phyloP scores from a whole-genome alignment of 116 monocot genomes.

The Papilionanthe hybrid region DNA sequence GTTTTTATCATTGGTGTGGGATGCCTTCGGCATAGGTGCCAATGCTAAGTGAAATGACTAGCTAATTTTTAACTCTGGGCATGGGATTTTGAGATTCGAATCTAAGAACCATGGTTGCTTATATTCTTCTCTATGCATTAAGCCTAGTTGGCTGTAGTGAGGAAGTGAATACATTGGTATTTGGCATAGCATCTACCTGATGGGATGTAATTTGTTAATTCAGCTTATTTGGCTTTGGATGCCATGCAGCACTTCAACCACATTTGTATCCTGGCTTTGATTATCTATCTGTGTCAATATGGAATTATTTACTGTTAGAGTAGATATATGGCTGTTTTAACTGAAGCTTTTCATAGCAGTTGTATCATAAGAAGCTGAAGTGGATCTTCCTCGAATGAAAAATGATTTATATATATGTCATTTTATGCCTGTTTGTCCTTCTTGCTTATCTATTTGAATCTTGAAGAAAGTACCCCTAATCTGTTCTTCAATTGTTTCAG shows the following conservation, averaged over 20 bases:
- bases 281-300: not conserved
- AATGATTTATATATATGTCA: not conserved
- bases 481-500: slow-evolving; percentile 28
- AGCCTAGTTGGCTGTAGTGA: not conserved
- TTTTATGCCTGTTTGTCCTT: not conserved
- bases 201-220: not conserved
- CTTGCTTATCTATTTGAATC: not conserved
- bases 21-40: not conserved
- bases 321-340: not conserved
- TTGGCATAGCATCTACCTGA: not conserved
- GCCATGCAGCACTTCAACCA: not conserved
- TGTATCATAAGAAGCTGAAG: not conserved
- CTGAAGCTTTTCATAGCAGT: not conserved
- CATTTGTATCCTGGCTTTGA: not conserved
- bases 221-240: not conserved
- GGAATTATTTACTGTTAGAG: not conserved
- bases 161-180: not conserved
- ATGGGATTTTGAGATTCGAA: not conserved
- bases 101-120: not conserved
- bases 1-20: too few relatives aligned
- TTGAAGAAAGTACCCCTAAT: not conserved
- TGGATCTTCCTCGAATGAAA: not conserved
- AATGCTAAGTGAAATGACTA: not conserved
- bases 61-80: not conserved
- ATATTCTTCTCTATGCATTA: not conserved